Evolutionary conservation across 495 filamentous ascomycete species (phyloP), one percentile per base, ranked within the genome.

Genomic region (Penicillium angulare): DNA sequence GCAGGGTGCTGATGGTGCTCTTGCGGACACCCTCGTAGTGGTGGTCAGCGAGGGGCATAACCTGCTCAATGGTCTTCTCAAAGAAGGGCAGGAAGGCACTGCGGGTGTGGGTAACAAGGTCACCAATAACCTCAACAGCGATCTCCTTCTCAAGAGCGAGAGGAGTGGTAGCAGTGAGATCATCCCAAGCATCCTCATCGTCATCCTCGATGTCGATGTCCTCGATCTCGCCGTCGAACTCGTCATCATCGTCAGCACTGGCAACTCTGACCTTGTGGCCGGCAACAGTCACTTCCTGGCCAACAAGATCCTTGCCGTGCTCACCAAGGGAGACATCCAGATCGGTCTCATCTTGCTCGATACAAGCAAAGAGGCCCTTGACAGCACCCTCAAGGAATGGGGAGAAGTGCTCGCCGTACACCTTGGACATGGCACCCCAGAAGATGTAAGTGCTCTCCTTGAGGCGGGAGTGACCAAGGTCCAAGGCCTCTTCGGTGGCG

Each of bases 81-180:
- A 97, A 86, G 69, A 92, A 97, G 12, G 93, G 92, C 24, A 95
- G 71, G 64, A 81, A 90, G 32, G 85, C 77, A 50, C 76, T 75
- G 63, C 86, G 88, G 35, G 90, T 88, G 70, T 95, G 81, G 32
- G 87, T 88, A 56, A 98, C 83, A 24, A 98, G 80, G 61, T 98
- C 93, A 45, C 92, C 93, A 34, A 97, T 76, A 12, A 96, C 90
- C 71, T 98, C 93, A 34, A 95, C 80, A 35, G 95, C 93, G 50
- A 97, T 95, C 72, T 98, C 93, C 70, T 98, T 97, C 76, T 98
- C 93, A 50, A 96, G 77, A 18, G 92, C 90, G 43, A 97, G 81
- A 33, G 89, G 88, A 21, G 88, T 92, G 26, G 93, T 86, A 50
- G 85, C 85, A 53, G 78, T 81, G 33, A 89, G 77, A 51, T 95